A percentile compares a stretch with the other conserved stretches of the same genome.
Conservation (phyloP, 2,329 filamentous ascomycete species). For the Sporothrix brasiliensis region DNA sequence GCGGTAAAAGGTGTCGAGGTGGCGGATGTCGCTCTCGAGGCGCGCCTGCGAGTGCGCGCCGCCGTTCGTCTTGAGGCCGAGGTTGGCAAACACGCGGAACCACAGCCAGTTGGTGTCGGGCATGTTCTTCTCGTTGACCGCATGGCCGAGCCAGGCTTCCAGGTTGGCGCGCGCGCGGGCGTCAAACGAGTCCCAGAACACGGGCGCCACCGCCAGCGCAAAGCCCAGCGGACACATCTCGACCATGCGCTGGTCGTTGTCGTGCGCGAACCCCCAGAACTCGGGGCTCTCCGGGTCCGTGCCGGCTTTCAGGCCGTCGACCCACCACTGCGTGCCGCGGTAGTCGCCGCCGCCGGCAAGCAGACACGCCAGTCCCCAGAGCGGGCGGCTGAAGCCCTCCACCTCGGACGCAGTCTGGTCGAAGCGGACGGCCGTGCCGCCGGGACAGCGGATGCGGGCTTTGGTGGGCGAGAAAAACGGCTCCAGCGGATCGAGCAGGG, state of each 20-base stretch:
- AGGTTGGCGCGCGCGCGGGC: conserved; percentile 66
- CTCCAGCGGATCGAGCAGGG: conserved; percentile 70
- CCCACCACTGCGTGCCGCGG: conserved; percentile 64
- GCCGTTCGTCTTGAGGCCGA: conserved; percentile 74
- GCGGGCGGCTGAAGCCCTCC: conserved; percentile 72
- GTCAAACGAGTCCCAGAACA: conserved; percentile 68
- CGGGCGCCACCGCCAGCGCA: conserved; percentile 68
- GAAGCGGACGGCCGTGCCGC: conserved; percentile 73
- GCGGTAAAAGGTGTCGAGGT: conserved; percentile 80
- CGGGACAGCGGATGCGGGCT: conserved; percentile 67
- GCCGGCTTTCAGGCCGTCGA: conserved; percentile 69
- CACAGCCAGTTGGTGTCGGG: conserved; percentile 71
- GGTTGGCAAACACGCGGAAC: conserved; percentile 83
- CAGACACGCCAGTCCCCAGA: conserved; percentile 74
- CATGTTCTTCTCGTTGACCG: conserved; percentile 79
- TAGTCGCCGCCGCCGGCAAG: conserved; percentile 70
- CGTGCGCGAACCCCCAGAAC: conserved; percentile 76
- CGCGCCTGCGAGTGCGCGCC: conserved; percentile 69
- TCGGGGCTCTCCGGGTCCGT: conserved; percentile 70
- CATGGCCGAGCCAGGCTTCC: conserved; percentile 71
- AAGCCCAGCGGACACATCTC: conserved; percentile 81
- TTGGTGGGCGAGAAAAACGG: conserved; percentile 70
- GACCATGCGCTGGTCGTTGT: conserved; percentile 81
- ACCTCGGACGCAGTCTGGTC: conserved; percentile 77
- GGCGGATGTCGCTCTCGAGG: conserved; percentile 74